Evolutionary conservation across 2,329 filamentous ascomycete species (phyloP).

Genomic region (Venturia aucupariae): DNA sequence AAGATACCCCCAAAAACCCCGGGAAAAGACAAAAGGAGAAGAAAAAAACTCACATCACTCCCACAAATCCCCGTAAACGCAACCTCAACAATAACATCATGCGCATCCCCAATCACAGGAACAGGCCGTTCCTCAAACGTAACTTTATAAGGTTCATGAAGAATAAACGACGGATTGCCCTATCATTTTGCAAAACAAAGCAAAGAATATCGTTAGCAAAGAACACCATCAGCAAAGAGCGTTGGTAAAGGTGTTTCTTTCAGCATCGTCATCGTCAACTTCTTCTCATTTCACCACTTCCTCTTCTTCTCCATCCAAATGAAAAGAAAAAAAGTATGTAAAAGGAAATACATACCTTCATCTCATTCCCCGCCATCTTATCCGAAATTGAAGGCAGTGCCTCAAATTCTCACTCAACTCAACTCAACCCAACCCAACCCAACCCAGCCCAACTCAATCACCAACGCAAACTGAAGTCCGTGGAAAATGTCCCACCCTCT

Average conservation of each 20-base stretch:
- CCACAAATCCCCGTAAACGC: slow-evolving; percentile 87
- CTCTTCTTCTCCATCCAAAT: background rate
- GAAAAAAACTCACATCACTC: slow-evolving; percentile 51
- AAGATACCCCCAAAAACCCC: background rate
- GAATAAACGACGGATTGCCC: slow-evolving; percentile 79
- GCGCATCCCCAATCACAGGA: slow-evolving; percentile 51
- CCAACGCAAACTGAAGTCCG: too few relatives aligned
- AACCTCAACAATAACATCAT: slow-evolving; percentile 73
- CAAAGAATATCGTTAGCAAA: background rate
- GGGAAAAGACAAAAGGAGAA: background rate
- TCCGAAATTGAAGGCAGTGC: too few relatives aligned
- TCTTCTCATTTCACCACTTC: background rate
- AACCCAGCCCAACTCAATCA: too few relatives aligned
- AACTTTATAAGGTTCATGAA: slow-evolving; percentile 66
- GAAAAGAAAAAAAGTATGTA: background rate
- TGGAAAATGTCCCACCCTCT: too few relatives aligned
- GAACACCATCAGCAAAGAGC: too few relatives aligned
- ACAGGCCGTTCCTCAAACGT: slow-evolving; percentile 66
- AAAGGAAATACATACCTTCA: background rate
- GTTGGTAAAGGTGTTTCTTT: too few relatives aligned
- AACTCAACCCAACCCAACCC: too few relatives aligned
- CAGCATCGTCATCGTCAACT: background rate
- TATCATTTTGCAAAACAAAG: background rate
- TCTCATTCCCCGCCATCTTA: background rate
- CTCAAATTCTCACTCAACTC: too few relatives aligned